A percentile compares a stretch with the other conserved stretches of the same genome.
Conservation (phyloP, 2,329 filamentous ascomycete species). For the Piedraia hortae region DNA sequence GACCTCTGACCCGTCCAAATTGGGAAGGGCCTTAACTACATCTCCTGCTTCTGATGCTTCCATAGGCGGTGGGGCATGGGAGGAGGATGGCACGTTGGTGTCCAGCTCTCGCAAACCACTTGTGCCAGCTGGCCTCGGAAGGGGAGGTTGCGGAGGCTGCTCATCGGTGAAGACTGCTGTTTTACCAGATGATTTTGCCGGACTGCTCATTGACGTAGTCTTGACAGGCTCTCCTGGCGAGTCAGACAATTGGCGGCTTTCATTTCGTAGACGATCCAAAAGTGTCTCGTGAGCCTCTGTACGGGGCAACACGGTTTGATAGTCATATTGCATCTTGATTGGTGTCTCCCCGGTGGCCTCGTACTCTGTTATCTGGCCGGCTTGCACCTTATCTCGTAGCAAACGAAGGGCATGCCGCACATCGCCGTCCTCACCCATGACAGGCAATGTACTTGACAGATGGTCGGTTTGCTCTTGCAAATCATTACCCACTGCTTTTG, state of each 20-base stretch:
- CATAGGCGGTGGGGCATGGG: no score
- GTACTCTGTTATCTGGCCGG: constrained; percentile 48
- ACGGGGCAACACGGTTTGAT: constrained; percentile 48
- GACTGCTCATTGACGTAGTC: constrained; percentile 5
- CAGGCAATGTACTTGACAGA: constrained; percentile 32
- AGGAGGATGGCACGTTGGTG: constrained; percentile 14
- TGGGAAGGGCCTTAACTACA: no score
- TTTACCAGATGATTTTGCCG: constrained; percentile 8
- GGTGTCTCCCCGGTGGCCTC: constrained; percentile 65
- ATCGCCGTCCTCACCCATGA: constrained; percentile 25
- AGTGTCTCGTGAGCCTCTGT: constrained; percentile 37
- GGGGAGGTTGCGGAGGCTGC: constrained; percentile 5
- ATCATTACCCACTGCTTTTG: constrained; percentile 39
- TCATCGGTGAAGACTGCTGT: constrained; percentile 11
- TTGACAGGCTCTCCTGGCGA: constrained; percentile 8
- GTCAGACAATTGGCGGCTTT: constrained; percentile 11
- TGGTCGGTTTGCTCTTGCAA: constrained; percentile 32
- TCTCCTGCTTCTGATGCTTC: no score
- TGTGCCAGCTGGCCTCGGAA: no score
- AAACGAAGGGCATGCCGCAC: constrained; percentile 42
- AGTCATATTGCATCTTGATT: constrained; percentile 54
- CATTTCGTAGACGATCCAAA: constrained; percentile 22
- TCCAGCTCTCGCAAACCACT: constrained; percentile 20
- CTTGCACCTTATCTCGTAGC: constrained; percentile 40
- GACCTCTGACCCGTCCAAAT: no score